Evolutionary conservation across 371 early-diverging fungal species (phyloP).

Genomic region (Mortierella sp.): DNA sequence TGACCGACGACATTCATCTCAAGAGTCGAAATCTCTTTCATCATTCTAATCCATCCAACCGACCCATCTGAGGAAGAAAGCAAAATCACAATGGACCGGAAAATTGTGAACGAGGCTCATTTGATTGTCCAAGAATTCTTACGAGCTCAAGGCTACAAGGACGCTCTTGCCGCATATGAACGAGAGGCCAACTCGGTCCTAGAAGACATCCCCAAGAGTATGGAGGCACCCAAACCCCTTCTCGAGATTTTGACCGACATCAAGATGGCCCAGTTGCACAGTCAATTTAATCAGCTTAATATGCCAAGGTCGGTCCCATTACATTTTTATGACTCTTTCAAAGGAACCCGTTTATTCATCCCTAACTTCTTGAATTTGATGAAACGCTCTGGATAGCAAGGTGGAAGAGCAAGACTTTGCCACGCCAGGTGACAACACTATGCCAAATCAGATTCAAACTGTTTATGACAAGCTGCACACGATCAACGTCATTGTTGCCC

Average conservation of each 20-base stretch:
- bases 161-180: conserved; percentile 57
- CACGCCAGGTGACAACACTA: conserved; percentile 25
- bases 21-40: background rate
- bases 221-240: conserved; percentile 33
- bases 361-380: background rate
- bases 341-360: background rate
- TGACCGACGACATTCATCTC: too few relatives aligned
- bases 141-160: conserved; percentile 56
- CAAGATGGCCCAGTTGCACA: conserved; percentile 39
- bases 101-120: conserved; percentile 39
- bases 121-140: conserved; percentile 58
- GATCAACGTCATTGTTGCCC: conserved; percentile 37
- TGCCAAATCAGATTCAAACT: conserved; percentile 13
- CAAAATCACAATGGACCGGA: conserved; percentile 33
- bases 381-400: conserved; percentile 9
- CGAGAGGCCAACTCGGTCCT: conserved; percentile 58
- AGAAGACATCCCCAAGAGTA: conserved; percentile 45
- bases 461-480: conserved; percentile 22
- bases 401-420: conserved; percentile 43
- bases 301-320: conserved; percentile 35
- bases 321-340: background rate
- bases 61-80: background rate
- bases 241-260: conserved; percentile 42
- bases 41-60: background rate
- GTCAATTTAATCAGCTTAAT: conserved; percentile 38